These are phyloP conservation scores for Yarrowia deformans DNA, from an alignment of 805 yeast species.

Conservation along the genomic window DNA sequence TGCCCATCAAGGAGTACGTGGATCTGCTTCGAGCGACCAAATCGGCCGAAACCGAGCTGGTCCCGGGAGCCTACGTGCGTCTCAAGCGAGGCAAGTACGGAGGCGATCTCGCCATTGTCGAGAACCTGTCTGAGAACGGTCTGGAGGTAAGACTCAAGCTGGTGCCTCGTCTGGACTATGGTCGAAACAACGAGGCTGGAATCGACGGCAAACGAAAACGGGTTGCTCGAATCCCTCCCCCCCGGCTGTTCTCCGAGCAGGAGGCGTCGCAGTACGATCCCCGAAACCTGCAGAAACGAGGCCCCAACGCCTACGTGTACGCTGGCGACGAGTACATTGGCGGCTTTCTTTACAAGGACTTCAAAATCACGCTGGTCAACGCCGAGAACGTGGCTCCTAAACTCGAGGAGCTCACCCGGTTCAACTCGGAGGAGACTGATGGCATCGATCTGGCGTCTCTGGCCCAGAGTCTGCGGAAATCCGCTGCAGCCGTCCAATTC, in stretches of 20 bases:
- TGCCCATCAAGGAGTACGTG: constrained; percentile 95
- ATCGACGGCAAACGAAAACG: constrained; percentile 62
- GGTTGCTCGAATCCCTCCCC: constrained; percentile 70
- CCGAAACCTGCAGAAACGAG: constrained; percentile 65
- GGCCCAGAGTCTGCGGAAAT: constrained; percentile 81
- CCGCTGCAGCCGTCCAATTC: constrained; percentile 66
- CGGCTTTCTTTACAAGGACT: constrained; percentile 87
- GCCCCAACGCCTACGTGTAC: constrained; percentile 68
- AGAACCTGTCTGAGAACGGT: constrained; percentile 91
- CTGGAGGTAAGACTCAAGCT: constrained; percentile 91
- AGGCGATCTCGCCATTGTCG: constrained; percentile 92
- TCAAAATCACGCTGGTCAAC: constrained; percentile 79
- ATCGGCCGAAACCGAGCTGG: constrained; percentile 83
- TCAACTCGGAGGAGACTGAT: constrained; percentile 76
- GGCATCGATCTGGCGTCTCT: constrained; percentile 88
- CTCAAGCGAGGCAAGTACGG: constrained; percentile 89
- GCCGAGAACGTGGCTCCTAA: constrained; percentile 83
- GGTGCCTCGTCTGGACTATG: constrained; percentile 94
- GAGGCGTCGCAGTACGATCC: constrained; percentile 89
- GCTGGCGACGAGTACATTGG: constrained; percentile 87
- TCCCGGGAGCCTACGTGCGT: constrained; percentile 92
- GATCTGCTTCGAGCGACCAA: constrained; percentile 89
- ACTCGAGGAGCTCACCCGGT: constrained; percentile 84
- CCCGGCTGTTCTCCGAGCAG: constrained; percentile 83
- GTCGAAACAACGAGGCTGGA: constrained; percentile 56